Evolutionary conservation across 345 rosid species (phyloP), one percentile per base, ranked within the genome.

Genomic region (Camelina sativa): DNA sequence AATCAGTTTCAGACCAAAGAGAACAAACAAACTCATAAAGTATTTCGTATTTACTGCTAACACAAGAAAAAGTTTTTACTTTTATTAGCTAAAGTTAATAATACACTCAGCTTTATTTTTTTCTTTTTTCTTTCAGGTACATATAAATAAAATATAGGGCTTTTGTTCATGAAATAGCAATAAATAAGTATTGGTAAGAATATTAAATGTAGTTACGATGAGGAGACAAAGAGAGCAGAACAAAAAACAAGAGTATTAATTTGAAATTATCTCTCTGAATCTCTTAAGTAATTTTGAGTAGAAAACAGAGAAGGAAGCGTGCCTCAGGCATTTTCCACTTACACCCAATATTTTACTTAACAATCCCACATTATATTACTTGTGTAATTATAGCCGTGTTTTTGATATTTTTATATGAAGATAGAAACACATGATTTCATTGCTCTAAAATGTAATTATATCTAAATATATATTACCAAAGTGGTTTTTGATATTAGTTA

Each of bases 1-100:
- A 62, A 68, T 68, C 74, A 76, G 69, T 76, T 61, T 69, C 37
- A 69, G 74, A 76, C 74, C 63, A 69, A 46, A 59, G 35, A 32
- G 8, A 37, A 54, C 48, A 35, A 48, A 47, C 47, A 60, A 43
- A 62, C 58, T 69, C 64, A 53, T 62, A 43, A 69, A 75, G 62
- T 44, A 12, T 60, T 68, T 66, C 52, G 8, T 37, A 22, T 58
- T 48, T 59, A 66, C 60, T 66, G 13, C 40, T 37, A 48, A 57
- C 19, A 37, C 19, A 30, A 25, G 28, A 25, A 25, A 25, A 25
- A 66, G 16, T 52, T 48, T 67, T 68, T 51, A 19, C 16, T 51
- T 66, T 57, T 50, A 5, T 56, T 56, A 16, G 16, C 71, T 62
- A 13, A 43, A 55, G 23, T 30, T 22, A 44, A n/a, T 22, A 64